Evolutionary conservation across 2,329 filamentous ascomycete species (phyloP).

Genomic region (Pseudomassariella vexata): DNA sequence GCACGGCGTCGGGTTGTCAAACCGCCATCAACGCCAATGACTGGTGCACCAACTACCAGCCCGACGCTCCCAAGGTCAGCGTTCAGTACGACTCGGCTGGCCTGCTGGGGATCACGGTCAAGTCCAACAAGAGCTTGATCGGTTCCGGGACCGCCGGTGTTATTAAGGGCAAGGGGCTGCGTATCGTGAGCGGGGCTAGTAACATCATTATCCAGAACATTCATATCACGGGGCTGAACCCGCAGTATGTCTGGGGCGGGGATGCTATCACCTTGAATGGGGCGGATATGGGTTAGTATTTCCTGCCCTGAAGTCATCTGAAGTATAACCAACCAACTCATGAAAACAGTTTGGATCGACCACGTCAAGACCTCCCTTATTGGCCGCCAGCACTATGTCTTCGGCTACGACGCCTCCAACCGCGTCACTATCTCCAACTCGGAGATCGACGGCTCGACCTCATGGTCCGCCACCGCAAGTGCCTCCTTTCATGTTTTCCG

Average conservation of each 20-base stretch:
- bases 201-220: conserved; percentile 58
- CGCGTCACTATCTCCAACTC: conserved; percentile 56
- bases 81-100: conserved; percentile 47
- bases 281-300: conserved; percentile 23
- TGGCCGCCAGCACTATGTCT: conserved; percentile 55
- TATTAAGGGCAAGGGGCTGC: conserved; percentile 53
- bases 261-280: conserved; percentile 48
- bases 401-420: conserved; percentile 45
- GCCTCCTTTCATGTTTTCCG: no score
- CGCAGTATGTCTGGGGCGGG: conserved; percentile 51
- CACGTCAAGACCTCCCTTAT: conserved; percentile 52
- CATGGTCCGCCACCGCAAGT: conserved; percentile 52
- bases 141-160: conserved; percentile 46
- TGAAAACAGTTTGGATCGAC: conserved; percentile 41
- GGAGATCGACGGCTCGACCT: conserved; percentile 49
- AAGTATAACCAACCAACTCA: no score
- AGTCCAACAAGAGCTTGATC: conserved; percentile 52
- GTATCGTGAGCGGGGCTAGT: conserved; percentile 36
- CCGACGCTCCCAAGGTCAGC: conserved; percentile 39
- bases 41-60: conserved; percentile 56
- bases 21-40: conserved; percentile 53
- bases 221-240: conserved; percentile 47
- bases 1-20: conserved; percentile 48
- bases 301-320: no score
- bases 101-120: conserved; percentile 42